Evolutionary conservation across 2,329 filamentous ascomycete genomes (phyloP).

Genomic region (Helotiales sp.): DNA sequence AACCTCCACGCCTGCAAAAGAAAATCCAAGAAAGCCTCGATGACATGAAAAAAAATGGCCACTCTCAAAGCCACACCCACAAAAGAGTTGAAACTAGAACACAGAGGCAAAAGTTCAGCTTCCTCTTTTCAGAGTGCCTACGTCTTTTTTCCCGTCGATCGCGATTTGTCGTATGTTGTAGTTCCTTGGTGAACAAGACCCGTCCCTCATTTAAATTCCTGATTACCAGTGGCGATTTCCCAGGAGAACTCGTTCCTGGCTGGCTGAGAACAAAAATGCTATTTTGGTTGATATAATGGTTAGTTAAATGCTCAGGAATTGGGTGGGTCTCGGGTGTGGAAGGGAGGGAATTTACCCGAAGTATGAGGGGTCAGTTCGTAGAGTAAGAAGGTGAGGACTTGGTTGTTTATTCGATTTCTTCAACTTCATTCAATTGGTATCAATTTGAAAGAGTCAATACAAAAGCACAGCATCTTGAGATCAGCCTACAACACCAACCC

Average conservation of each 20-base stretch:
- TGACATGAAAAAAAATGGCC: too few relatives aligned
- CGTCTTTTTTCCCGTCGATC: background rate
- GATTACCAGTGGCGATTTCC: background rate
- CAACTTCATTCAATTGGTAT: background rate
- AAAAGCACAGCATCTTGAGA: background rate
- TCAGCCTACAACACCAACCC: background rate
- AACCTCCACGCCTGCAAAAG: background rate
- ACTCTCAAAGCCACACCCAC: too few relatives aligned
- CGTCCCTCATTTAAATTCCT: background rate
- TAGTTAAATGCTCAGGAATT: too few relatives aligned
- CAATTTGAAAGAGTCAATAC: too few relatives aligned
- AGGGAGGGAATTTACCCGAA: too few relatives aligned
- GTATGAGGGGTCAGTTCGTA: too few relatives aligned
- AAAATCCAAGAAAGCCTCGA: too few relatives aligned
- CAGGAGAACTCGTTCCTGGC: background rate
- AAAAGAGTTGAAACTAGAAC: background rate
- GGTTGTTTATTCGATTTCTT: background rate
- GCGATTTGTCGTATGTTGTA: background rate
- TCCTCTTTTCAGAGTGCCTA: too few relatives aligned
- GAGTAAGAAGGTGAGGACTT: too few relatives aligned
- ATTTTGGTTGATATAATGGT: background rate
- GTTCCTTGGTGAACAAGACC: background rate
- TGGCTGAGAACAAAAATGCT: background rate
- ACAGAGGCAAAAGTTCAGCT: background rate
- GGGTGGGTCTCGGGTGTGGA: too few relatives aligned